These are phyloP conservation scores for Parasitella parasitica DNA, from an alignment of 371 early-diverging fungal species.

Conservation along the genomic window DNA sequence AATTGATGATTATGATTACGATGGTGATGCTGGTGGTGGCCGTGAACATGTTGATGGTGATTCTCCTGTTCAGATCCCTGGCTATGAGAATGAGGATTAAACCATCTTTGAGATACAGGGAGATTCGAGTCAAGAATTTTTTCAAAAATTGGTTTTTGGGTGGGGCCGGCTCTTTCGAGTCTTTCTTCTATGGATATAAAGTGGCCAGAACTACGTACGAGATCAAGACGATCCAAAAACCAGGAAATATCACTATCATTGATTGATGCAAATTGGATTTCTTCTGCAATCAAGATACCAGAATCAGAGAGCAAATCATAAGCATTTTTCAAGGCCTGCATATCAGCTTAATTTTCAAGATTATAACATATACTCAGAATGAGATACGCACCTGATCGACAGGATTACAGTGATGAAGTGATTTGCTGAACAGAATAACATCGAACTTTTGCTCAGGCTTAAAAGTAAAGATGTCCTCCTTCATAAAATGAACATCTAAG, in stretches of 20 bases:
- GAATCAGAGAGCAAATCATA: constrained; percentile 14
- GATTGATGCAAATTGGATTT: constrained; percentile 16
- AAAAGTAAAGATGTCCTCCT: constrained; percentile 16
- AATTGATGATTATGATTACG: background rate
- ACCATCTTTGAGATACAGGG: constrained; percentile 13
- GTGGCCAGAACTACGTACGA: constrained; percentile 6
- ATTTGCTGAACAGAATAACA: constrained; percentile 35
- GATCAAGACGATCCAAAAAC: constrained; percentile 33
- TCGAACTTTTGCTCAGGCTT: constrained; percentile 17
- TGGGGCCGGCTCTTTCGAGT: background rate
- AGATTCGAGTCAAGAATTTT: constrained; percentile 3
- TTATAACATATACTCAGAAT: too few relatives aligned
- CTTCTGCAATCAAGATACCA: constrained; percentile 35
- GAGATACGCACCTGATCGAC: constrained; percentile 21
- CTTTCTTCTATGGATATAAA: background rate
- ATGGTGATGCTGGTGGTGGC: background rate
- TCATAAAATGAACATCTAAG: constrained; percentile 2
- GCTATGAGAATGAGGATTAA: background rate
- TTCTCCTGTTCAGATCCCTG: background rate
- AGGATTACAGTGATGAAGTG: constrained; percentile 37
- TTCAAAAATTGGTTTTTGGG: constrained; percentile 5
- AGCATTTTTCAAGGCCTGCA: constrained; percentile 27
- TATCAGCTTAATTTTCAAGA: too few relatives aligned
- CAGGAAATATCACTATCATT: constrained; percentile 3
- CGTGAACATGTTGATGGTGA: background rate